Percentiles rank a stretch among this genome's conserved stretches.
Conservation (phyloP, 495 filamentous ascomycete genomes). For the Penicillium manginii region DNA sequence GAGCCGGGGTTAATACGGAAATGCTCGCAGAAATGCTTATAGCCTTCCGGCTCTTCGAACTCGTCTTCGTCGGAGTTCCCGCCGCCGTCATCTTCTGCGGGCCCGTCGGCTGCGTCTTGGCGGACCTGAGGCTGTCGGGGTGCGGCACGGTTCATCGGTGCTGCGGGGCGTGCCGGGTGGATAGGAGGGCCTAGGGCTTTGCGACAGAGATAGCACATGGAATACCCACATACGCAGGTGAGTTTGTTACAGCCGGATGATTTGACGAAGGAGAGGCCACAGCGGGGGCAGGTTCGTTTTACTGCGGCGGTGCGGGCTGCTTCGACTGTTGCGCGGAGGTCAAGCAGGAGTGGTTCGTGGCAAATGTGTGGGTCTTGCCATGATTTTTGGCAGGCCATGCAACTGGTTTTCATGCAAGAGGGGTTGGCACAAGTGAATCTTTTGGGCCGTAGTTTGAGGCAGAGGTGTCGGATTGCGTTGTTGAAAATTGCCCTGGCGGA, state of each 20-base stretch:
- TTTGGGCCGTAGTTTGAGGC: slow-evolving; percentile 65
- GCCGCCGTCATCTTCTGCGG: slow-evolving; percentile 16
- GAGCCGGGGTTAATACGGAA: slow-evolving; percentile 75
- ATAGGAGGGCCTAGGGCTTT: slow-evolving; percentile 46
- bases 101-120: not conserved
- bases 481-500: slow-evolving; percentile 47
- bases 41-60: slow-evolving; percentile 64
- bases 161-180: slow-evolving; percentile 3
- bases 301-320: slow-evolving; percentile 89
- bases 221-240: slow-evolving; percentile 95
- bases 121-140: not conserved
- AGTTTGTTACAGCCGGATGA: slow-evolving; percentile 93
- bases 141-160: not conserved
- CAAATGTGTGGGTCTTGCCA: slow-evolving; percentile 73
- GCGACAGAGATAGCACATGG: slow-evolving; percentile 94
- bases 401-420: slow-evolving; percentile 68
- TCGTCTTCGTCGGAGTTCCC: slow-evolving; percentile 32
- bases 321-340: slow-evolving; percentile 85
- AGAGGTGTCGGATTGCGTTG: slow-evolving; percentile 63
- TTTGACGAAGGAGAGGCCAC: slow-evolving; percentile 89
- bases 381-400: slow-evolving; percentile 69
- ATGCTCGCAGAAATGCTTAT: slow-evolving; percentile 93
- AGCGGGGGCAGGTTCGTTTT: slow-evolving; percentile 92
- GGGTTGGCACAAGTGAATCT: slow-evolving; percentile 75
- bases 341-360: slow-evolving; percentile 63